Percentiles rank a stretch among this genome's conserved stretches.
These are phyloP conservation scores for Hyphodiscus sp. DNA, from an alignment of 2,329 filamentous ascomycete genomes.

Conservation along the genomic window DNA sequence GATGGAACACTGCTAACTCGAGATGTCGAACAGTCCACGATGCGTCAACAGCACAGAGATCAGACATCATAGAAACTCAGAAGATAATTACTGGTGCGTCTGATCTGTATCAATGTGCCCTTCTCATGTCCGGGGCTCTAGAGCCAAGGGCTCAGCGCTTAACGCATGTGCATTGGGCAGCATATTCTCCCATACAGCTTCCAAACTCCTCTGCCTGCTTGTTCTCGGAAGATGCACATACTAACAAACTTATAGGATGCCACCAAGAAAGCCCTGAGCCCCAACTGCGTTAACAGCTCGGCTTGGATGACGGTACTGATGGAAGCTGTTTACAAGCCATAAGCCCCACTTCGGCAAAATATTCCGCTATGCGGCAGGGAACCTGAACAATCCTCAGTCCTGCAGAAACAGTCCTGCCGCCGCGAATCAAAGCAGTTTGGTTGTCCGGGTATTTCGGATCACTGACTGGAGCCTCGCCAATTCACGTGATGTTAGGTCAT, in stretches of 20 bases:
- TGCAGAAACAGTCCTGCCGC: not conserved
- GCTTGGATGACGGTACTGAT: no score
- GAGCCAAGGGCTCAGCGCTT: no score
- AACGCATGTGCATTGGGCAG: no score
- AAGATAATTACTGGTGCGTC: not conserved
- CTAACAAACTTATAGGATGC: no score
- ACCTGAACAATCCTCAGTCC: not conserved
- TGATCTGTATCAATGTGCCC: no score
- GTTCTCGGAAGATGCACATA: no score
- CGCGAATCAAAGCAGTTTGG: no score
- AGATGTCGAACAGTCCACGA: slow-evolving; percentile 29
- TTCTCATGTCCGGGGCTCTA: no score
- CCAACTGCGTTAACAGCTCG: not conserved
- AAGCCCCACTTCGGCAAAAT: not conserved
- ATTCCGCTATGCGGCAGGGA: not conserved
- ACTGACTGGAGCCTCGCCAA: not conserved
- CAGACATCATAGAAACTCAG: not conserved
- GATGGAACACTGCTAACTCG: no score
- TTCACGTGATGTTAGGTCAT: not conserved
- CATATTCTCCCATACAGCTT: no score
- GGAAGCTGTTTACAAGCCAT: no score
- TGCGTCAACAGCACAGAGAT: slow-evolving; percentile 30
- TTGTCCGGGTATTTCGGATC: not conserved
- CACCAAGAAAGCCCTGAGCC: not conserved
- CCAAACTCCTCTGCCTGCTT: no score